Evolutionary conservation across 2,329 filamentous ascomycete species (phyloP), one percentile per base, ranked within the genome.

Genomic region (Monilinia aucupariae): DNA sequence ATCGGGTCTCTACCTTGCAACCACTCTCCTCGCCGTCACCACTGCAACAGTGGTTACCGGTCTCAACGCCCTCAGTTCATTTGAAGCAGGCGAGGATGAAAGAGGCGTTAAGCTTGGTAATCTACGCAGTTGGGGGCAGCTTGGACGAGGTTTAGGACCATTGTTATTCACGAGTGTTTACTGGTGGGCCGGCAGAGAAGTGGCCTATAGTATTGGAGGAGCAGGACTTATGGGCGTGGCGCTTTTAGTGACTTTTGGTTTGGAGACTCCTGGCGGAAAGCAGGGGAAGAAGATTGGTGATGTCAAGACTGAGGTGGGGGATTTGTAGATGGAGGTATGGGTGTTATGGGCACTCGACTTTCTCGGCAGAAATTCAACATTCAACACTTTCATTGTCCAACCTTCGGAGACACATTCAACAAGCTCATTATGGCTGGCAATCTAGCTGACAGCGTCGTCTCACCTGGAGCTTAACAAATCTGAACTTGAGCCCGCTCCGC

Each of bases 21-120:
- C 92, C 0, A 88, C 90, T 0, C 83, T 93, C 64, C 79, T 99
- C 22, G 94, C 94, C 0, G 82, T 96, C 6, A 97, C 94, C 0
- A 96, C 90, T 51, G 93, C 92, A 17, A 97, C 94, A 0, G 94
- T 99, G 0, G 94, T 99, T 7, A 97, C 92, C 0, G 91, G 93
- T 0, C 77, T 99, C 66, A 97, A 97, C 72, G 91, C 92, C 54
- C 78, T 99, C 56, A 92, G 90, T 70, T 96, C 91, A 72, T 92
- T 97, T 66, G 92, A 97, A 75, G 92, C 92, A 0, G 81, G 80
- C 51, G 87, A 88, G 65, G 83, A 82, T 45, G 92, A 97, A 77
- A 82, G 93, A 48, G 94, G 94, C 3, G 87, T 87, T 53, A 96
- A 96, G 73, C 78, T 99, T 59, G 94, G 94, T 4, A 87, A 90